Base-by-base conservation (phyloP, 2,329 filamentous ascomycete genomes). In the Penicillium sp. region DNA sequence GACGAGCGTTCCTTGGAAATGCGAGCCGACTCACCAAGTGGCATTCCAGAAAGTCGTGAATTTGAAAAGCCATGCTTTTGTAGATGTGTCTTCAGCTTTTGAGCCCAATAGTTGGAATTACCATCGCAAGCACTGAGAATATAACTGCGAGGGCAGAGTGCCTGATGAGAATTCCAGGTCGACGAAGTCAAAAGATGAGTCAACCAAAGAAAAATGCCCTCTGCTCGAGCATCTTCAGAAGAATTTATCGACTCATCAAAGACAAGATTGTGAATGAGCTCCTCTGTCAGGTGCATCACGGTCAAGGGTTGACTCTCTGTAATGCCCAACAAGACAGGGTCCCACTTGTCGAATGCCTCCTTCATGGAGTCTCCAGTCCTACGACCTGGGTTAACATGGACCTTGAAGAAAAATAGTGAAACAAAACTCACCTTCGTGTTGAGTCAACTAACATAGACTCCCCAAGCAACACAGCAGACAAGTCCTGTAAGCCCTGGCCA, bases 171-270 rank as follows among this genome's bases (percentile, higher is more conserved):
- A 8, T 50, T 48, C 68, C 67, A 73, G 2, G 55, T 50, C 3
- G 56, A 34, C 8, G 64, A 64, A 4, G 55, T 55, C 16, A 74
- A 47, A 7, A 77, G 59, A 48, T 75, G 71, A 6, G 66, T 47
- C 16, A 74, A 48, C 75, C 75, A 78, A 22, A 66, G 55, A 43
- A 63, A 70, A 20, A 71, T 36, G 2, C 63, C 70, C 54, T 76
- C 70, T 23, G 55, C 54, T 5, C 53, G 47, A 0, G 62, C 52
- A 42, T 67, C 54, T 16, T 45, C 30, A 17, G 57, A 50, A 20
- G 42, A 16, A 40, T 54, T 37, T 28, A 45, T 26, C 22, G 38
- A 23, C 3, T 34, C 37, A 18, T 49, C 37, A 30, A 55, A 54
- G 2, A 59, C 59, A 37, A 74, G 51, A 8, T 47, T 42, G 14